Evolutionary conservation across 2,329 filamentous ascomycete species (phyloP).

Genomic region (Sodiomyces alkalinus): DNA sequence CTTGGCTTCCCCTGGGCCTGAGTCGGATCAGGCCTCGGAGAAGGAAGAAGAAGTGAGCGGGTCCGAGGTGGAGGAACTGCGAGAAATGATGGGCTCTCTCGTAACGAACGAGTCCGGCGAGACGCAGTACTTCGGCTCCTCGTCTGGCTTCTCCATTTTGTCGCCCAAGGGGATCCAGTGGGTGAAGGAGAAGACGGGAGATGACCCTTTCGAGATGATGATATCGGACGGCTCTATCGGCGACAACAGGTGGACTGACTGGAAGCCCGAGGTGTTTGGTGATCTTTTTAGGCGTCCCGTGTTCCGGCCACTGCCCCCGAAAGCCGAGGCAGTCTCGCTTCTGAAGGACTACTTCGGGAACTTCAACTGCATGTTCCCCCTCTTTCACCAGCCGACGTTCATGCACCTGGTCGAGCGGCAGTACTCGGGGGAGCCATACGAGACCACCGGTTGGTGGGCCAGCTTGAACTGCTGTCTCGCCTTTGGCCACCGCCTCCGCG

Average conservation of each 20-base stretch:
- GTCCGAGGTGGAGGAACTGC: conserved; percentile 71
- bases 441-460: conserved; percentile 96
- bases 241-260: conserved; percentile 90
- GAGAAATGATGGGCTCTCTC: conserved; percentile 97
- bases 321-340: conserved; percentile 74
- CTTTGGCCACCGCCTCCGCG: conserved; percentile 81
- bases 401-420: conserved; percentile 94
- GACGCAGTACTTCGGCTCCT: conserved; percentile 91
- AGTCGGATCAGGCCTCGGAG: conserved; percentile 18
- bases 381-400: conserved; percentile 96
- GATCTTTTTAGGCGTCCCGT: conserved; percentile 79
- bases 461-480: conserved; percentile 87
- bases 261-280: conserved; percentile 94
- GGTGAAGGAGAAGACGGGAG: conserved; percentile 97
- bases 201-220: conserved; percentile 87
- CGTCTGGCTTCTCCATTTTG: conserved; percentile 96
- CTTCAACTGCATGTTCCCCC: conserved; percentile 97
- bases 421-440: conserved; percentile 83
- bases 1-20: conserved; percentile 36
- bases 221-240: conserved; percentile 83
- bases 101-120: conserved; percentile 92
- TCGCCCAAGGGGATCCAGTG: conserved; percentile 96
- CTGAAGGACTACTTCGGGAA: conserved; percentile 94
- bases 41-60: conserved; percentile 33
- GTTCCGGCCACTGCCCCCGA: conserved; percentile 70